These are phyloP conservation scores for Nectriaceae sp. DNA, from an alignment of 2,329 filamentous ascomycete genomes.

Conservation along the genomic window DNA sequence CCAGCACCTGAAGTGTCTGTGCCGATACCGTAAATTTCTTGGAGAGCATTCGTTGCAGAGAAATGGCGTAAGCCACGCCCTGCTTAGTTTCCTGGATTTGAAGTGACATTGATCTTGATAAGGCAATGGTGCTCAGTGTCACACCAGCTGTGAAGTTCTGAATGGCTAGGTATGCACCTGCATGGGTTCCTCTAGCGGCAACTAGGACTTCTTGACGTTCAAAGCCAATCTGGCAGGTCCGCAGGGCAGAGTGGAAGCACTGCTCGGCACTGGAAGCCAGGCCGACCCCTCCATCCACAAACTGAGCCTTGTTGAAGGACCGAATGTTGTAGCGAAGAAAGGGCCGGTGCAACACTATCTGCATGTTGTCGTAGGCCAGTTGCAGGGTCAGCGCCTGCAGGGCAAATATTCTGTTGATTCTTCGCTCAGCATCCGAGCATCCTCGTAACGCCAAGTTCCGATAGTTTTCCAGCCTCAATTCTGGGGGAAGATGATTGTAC, in stretches of 20 bases:
- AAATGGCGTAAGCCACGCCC: not conserved
- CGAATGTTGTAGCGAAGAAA: not conserved
- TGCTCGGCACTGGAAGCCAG: not conserved
- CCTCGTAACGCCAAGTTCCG: too few species aligned
- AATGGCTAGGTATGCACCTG: not conserved
- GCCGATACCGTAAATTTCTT: not conserved
- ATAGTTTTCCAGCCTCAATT: too few species aligned
- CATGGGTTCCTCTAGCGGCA: not conserved
- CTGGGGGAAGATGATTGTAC: too few species aligned
- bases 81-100: not conserved
- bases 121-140: not conserved
- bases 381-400: not conserved
- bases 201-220: not conserved
- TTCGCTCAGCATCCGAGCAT: too few species aligned
- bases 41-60: not conserved
- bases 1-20: not conserved
- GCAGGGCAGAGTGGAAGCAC: not conserved
- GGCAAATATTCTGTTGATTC: not conserved
- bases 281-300: not conserved
- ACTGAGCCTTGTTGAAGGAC: too few species aligned
- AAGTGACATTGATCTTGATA: not conserved
- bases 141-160: not conserved
- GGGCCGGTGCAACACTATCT: not conserved
- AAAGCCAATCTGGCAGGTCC: not conserved
- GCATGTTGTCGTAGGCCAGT: not conserved